These are phyloP conservation scores for Mortierella sp. DNA, from an alignment of 371 early-diverging fungal species.

Conservation along the genomic window DNA sequence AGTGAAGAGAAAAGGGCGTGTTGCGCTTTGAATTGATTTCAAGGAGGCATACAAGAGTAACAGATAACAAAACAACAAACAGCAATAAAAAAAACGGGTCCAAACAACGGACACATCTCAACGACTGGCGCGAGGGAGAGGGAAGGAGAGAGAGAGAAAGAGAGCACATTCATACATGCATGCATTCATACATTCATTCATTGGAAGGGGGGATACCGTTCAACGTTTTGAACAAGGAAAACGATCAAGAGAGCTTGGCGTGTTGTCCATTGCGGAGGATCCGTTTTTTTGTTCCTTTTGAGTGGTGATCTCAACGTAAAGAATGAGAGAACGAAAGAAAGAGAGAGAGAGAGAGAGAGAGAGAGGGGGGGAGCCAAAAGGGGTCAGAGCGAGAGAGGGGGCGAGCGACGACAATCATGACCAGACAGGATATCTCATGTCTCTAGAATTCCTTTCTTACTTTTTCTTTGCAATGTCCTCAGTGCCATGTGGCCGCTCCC, in stretches of 20 bases:
- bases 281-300: neutral
- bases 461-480: neutral
- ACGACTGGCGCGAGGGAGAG: no score
- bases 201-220: neutral
- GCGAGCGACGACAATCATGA: no score
- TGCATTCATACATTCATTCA: neutral
- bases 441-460: neutral
- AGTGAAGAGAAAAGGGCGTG: neutral
- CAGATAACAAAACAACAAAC: neutral
- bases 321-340: neutral
- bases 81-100: neutral
- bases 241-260: neutral
- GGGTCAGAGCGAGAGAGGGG: neutral
- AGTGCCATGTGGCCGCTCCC: no score
- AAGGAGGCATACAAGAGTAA: slow-evolving; percentile 4
- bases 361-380: neutral
- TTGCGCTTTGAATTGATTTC: neutral
- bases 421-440: neutral
- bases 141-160: no score
- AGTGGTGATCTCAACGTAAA: neutral
- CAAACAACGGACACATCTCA: no score
- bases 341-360: neutral
- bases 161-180: neutral
- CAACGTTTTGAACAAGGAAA: neutral
- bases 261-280: no score